Evolutionary conservation across 176 grass and related monocot species (phyloP), one percentile per base, ranked within the genome.

Genomic region (Eragrostis curvula): DNA sequence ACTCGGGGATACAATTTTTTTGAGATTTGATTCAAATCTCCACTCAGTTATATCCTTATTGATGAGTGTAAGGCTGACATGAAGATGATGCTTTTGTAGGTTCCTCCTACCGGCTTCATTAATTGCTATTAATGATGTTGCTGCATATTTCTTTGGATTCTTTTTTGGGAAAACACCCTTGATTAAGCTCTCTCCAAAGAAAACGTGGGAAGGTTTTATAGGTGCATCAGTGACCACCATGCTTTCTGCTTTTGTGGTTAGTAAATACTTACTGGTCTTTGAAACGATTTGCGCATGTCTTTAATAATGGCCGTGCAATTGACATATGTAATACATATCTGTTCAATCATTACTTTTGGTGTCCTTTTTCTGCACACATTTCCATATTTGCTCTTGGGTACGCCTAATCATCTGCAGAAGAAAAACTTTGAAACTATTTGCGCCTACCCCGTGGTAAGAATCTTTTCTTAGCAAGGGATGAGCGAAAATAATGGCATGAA

Each of bases 131-230:
- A 97, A 93, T 81, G 94, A 97, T 75, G 85, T 97, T 80, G 94
- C 91, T 79, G 94, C 94, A 63, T 97, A 97, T 89, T 91, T 97
- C 81, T 93, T 97, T 83, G 94, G 94, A 59, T 97, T 97, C 77
- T 97, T 97, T 85, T 97, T 97, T 85, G 94, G 94, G 49, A 97
- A 82, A 85, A 97, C 94, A 85, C 94, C 94, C 7, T 82, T 97
- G 83, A 97, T 97, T 61, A 97, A 97, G 79, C 83, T 97, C n/a
- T 97, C 94, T 40, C 94, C 94, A 73, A 97, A 97, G 73, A 97
- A 97, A 89, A 93, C 94, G 25, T 93, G 94, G 94, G 94, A 97
- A 79, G 94, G 94, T 63, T 97, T 97, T 80, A 66, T 97, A 74
- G 94, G 94, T 71, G 94, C 94, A 85, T 97, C 91, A 68, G 77